phyloP scores from a whole-genome alignment of 441 rosid species.

The Manihot esculenta region DNA sequence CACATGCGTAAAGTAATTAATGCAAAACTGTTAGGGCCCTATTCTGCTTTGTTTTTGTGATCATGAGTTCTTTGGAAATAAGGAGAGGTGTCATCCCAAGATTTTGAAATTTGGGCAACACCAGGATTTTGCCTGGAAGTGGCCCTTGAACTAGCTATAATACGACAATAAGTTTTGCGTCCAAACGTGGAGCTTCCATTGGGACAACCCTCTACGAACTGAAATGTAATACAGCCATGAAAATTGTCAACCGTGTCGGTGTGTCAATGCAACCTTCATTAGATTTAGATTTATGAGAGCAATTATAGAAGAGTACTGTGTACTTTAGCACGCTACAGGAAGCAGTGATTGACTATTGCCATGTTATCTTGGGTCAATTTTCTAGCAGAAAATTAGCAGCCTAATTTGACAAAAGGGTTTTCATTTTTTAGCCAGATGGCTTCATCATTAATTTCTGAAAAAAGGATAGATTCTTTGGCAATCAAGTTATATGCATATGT shows the following conservation, averaged over 20 bases:
- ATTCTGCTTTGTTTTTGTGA: background rate
- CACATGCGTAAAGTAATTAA: conserved; percentile 11
- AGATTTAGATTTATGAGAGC: background rate
- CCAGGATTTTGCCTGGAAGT: conserved; percentile 12
- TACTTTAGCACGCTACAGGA: background rate
- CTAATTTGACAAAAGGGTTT: conserved; percentile 14
- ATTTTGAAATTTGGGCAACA: conserved; percentile 4
- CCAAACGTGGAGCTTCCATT: background rate
- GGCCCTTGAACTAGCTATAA: background rate
- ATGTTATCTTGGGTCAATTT: background rate
- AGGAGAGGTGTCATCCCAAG: background rate
- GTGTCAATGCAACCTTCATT: background rate
- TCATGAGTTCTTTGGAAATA: conserved; percentile 8
- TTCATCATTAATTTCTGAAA: background rate
- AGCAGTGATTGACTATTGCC: background rate
- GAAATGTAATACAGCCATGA: conserved; percentile 10
- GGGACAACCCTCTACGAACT: background rate
- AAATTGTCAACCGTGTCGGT: conserved; percentile 23
- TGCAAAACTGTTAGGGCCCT: background rate
- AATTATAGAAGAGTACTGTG: background rate
- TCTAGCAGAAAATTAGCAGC: conserved; percentile 4
- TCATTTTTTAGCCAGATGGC: background rate
- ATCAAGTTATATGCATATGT: background rate
- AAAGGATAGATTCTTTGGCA: too few relatives aligned
- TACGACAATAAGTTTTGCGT: conserved; percentile 8